Evolutionary conservation across 2,329 filamentous ascomycete genomes (phyloP), one percentile per base, ranked within the genome.

Genomic region (Ploettnerulaceae sp.): DNA sequence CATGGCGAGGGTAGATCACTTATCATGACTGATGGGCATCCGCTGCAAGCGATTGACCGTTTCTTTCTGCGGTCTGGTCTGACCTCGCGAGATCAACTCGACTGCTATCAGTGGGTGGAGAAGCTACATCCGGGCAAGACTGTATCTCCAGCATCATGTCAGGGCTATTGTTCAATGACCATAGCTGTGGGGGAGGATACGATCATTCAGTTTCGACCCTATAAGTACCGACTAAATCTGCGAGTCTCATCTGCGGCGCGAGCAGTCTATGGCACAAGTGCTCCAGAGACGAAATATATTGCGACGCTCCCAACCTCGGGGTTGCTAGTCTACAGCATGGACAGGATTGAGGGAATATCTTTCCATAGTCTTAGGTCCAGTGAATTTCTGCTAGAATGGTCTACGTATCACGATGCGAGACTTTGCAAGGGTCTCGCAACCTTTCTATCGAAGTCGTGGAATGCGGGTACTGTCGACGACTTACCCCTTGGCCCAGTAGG

Each of bases 141-240:
- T 3, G 57, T 70, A 20, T 51, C 54, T 3, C 63, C 68, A 2
- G 63, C 64, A 6, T 54, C 64, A 5, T 64, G 64, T 4, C 74
- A 77, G 52, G 74, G 74, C 14, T 75, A 72, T 51, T 78, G 74
- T 52, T 77, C 74, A 2, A 70, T 75, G 53, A 77, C 74, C 0
- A 50, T 76, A 5, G 59, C 64, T 18, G 60, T 72, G 12, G 66
- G 66, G 7, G 50, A 61, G 4, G 56, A 65, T n/a, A 56, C 50
- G 9, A 59, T 74, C 36, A 52, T 77, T 4, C 75, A 78, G 57
- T 75, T 77, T 49, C 69, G 75, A 2, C 72, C 73, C 5, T 35
- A 53, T 1, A 61, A 57, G 3, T 70, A 75, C 54, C 62, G 55
- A 26, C 60, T 77, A 7, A 64, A 76, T 45, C 56, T 69, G 14